Conservation (phyloP, 2,329 filamentous ascomycete genomes). For the Botrytis aclada region DNA sequence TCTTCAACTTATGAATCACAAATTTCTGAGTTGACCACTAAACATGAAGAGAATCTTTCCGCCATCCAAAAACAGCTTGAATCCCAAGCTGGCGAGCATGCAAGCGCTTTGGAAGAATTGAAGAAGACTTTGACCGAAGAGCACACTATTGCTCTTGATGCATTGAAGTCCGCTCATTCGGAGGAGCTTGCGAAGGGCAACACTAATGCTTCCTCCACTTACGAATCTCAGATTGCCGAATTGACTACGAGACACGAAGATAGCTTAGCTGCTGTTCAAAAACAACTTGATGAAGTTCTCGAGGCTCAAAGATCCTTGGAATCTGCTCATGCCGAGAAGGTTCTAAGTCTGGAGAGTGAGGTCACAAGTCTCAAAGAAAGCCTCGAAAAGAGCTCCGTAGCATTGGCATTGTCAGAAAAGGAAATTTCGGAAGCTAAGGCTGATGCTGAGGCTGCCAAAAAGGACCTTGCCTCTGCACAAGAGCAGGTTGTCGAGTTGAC, state of each 20-base stretch:
- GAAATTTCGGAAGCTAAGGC: conserved; percentile 51
- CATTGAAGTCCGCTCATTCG: conserved; percentile 53
- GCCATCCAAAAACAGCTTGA: conserved; percentile 56
- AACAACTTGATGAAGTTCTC: conserved; percentile 52
- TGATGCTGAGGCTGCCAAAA: conserved; percentile 43
- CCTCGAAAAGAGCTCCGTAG: conserved; percentile 38
- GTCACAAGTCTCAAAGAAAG: conserved; percentile 48
- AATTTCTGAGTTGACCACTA: conserved; percentile 50
- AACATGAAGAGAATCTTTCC: conserved; percentile 48
- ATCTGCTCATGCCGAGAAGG: conserved; percentile 45
- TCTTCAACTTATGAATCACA: conserved; percentile 47
- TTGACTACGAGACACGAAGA: conserved; percentile 51
- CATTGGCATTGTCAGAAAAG: conserved; percentile 26
- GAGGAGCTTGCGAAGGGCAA: conserved; percentile 48
- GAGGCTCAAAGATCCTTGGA: conserved; percentile 47
- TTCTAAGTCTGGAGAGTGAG: conserved; percentile 46
- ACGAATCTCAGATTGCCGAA: conserved; percentile 50
- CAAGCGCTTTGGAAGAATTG: conserved; percentile 45
- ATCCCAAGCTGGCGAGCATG: conserved; percentile 21
- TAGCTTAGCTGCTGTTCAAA: conserved; percentile 49
- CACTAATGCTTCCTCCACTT: conserved; percentile 43
- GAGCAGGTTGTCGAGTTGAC: conserved; percentile 28
- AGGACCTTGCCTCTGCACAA: conserved; percentile 45
- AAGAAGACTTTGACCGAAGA: conserved; percentile 49
- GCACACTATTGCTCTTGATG: conserved; percentile 48